Percentiles rank a stretch among this genome's conserved stretches.
Conservation (phyloP, 371 early-diverging fungal species). For the Saksenaea vasiformis region DNA sequence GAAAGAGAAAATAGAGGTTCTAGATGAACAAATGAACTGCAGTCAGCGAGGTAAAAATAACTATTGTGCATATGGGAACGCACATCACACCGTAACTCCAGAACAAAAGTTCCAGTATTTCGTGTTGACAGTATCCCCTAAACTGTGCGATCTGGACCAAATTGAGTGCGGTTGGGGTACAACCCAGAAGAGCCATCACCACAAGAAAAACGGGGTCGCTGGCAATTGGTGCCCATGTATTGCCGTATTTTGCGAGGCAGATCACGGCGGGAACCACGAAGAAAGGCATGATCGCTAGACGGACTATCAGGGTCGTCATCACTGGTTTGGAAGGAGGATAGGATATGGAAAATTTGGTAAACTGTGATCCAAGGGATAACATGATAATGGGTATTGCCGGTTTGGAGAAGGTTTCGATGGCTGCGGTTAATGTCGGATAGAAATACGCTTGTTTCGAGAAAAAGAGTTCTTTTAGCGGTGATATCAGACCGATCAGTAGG, state of each 20-base stretch:
- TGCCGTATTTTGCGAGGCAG: conserved; percentile 33
- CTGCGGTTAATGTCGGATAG: conserved; percentile 58
- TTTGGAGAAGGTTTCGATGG: conserved; percentile 66
- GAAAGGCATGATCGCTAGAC: conserved; percentile 47
- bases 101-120: conserved; percentile 58
- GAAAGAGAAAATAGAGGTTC: background rate
- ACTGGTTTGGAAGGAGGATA: conserved; percentile 25
- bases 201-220: conserved; percentile 54
- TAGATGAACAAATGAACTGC: conserved; percentile 35
- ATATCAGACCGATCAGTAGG: conserved; percentile 56
- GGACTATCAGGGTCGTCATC: conserved; percentile 31
- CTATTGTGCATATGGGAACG: conserved; percentile 46
- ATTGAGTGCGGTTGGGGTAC: conserved; percentile 63
- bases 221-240: conserved; percentile 31
- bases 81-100: conserved; percentile 64
- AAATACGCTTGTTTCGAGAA: conserved; percentile 52
- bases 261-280: conserved; percentile 48
- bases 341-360: conserved; percentile 21
- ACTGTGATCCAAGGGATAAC: conserved; percentile 71
- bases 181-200: conserved; percentile 51
- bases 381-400: conserved; percentile 72
- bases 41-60: conserved; percentile 39
- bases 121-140: conserved; percentile 54
- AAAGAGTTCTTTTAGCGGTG: conserved; percentile 52
- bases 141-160: conserved; percentile 58